These are phyloP conservation scores for Calonectria montana DNA, from an alignment of 2,329 filamentous ascomycete genomes.

Conservation along the genomic window DNA sequence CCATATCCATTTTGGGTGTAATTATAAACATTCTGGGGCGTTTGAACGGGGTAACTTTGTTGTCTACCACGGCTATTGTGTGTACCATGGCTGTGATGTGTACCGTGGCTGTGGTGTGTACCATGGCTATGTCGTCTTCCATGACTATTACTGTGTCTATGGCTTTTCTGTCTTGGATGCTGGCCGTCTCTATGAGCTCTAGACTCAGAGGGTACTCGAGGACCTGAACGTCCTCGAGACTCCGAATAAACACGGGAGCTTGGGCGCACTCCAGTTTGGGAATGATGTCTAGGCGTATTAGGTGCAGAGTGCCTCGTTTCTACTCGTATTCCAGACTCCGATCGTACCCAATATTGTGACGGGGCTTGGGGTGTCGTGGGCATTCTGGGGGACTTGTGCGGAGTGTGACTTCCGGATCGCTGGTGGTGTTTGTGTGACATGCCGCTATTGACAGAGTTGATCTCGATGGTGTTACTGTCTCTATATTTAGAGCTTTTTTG, in stretches of 20 bases:
- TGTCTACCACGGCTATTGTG: neutral
- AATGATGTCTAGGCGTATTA: neutral
- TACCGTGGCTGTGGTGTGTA: neutral
- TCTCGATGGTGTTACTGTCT: neutral
- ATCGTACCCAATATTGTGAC: neutral
- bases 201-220: neutral
- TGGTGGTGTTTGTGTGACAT: neutral
- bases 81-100: slow-evolving; percentile 1
- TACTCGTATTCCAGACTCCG: neutral
- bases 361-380: neutral
- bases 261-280: neutral
- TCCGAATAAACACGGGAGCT: neutral
- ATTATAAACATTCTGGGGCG: neutral
- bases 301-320: neutral
- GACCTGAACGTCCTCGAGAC: neutral
- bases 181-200: neutral
- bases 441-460: neutral
- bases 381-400: neutral
- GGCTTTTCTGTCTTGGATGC: neutral
- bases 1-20: neutral
- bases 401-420: neutral
- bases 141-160: neutral
- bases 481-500: neutral
- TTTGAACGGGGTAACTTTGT: neutral
- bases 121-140: neutral